Evolutionary conservation across 805 yeast species (phyloP).

Genomic region (Monosporozyma siamensis): DNA sequence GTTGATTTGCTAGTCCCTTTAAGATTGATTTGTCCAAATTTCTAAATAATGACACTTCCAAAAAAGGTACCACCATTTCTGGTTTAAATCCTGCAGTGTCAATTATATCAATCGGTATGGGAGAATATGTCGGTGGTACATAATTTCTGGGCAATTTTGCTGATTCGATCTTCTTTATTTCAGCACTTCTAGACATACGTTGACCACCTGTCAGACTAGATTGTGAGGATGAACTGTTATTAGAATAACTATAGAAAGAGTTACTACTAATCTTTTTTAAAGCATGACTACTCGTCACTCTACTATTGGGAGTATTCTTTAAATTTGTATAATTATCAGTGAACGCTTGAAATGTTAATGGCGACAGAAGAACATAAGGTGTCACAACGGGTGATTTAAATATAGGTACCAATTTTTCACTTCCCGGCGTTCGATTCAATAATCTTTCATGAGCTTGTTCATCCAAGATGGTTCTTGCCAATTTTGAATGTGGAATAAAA

Average conservation of each 20-base stretch:
- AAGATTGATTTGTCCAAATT: slow-evolving; percentile 50
- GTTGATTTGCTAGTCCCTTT: slow-evolving; percentile 53
- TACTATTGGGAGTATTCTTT: slow-evolving; percentile 12
- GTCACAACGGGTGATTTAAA: slow-evolving; percentile 27
- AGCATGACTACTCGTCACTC: slow-evolving; percentile 9
- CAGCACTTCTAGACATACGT: not conserved
- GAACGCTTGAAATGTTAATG: slow-evolving; percentile 32
- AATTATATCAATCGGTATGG: slow-evolving; percentile 56
- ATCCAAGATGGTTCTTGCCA: slow-evolving; percentile 39
- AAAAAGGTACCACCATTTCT: slow-evolving; percentile 60
- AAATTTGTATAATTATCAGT: slow-evolving; percentile 17
- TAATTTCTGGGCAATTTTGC: slow-evolving; percentile 24
- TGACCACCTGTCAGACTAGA: not conserved
- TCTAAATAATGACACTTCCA: slow-evolving; percentile 61
- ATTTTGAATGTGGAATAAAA: slow-evolving; percentile 36
- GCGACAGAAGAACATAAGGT: slow-evolving; percentile 29
- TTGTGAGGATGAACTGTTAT: not conserved
- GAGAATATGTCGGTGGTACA: slow-evolving; percentile 44
- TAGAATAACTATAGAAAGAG: not conserved
- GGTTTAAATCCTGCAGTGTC: slow-evolving; percentile 69
- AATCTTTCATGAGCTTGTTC: slow-evolving; percentile 37
- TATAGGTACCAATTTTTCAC: slow-evolving; percentile 22
- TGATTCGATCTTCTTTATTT: not conserved
- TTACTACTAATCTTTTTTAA: slow-evolving; percentile 5
- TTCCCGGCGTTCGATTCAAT: slow-evolving; percentile 27